Evolutionary conservation across 2,329 filamentous ascomycete genomes (phyloP).

Genomic region (Ophiognomonia clavigignenti-juglandacearum): DNA sequence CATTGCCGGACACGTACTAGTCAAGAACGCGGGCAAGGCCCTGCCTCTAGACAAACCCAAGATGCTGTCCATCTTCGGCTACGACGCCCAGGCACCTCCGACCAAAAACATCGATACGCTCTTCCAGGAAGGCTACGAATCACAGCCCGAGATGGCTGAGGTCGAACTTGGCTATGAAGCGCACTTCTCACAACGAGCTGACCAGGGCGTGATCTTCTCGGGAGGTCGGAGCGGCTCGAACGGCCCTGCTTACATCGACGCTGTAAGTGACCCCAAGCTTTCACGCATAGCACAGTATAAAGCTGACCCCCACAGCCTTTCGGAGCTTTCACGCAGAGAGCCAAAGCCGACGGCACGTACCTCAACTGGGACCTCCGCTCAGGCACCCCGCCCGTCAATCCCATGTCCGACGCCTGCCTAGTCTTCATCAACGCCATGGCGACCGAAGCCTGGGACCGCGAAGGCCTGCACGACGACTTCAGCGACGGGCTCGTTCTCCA

Average conservation of each 20-base stretch:
- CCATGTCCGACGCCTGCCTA: constrained; percentile 55
- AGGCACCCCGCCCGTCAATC: constrained; percentile 38
- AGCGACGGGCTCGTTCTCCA: constrained; percentile 55
- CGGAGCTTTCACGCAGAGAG: constrained; percentile 51
- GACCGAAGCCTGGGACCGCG: constrained; percentile 69
- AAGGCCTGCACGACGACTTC: constrained; percentile 63
- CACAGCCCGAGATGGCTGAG: constrained; percentile 40
- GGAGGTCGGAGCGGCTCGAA: constrained; percentile 49
- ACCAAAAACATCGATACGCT: constrained; percentile 42
- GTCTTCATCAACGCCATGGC: constrained; percentile 66
- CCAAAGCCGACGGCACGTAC: constrained; percentile 48
- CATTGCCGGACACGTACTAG: constrained; percentile 63
- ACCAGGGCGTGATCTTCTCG: constrained; percentile 46
- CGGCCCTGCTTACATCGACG: constrained; percentile 42
- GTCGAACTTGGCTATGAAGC: constrained; percentile 36
- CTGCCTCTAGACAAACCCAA: constrained; percentile 59
- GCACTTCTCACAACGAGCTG: constrained; percentile 44
- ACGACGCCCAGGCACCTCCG: constrained; percentile 53
- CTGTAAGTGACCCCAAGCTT: constrained; percentile 30
- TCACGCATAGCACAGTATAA: too few relatives aligned
- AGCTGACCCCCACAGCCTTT: too few relatives aligned
- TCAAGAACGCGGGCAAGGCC: constrained; percentile 65
- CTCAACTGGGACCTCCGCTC: constrained; percentile 53
- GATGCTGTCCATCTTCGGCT: constrained; percentile 55
- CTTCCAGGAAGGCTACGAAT: constrained; percentile 43